phyloP scores from a whole-genome alignment of 2,329 filamentous ascomycete species.

The Falciphora oryzae region DNA sequence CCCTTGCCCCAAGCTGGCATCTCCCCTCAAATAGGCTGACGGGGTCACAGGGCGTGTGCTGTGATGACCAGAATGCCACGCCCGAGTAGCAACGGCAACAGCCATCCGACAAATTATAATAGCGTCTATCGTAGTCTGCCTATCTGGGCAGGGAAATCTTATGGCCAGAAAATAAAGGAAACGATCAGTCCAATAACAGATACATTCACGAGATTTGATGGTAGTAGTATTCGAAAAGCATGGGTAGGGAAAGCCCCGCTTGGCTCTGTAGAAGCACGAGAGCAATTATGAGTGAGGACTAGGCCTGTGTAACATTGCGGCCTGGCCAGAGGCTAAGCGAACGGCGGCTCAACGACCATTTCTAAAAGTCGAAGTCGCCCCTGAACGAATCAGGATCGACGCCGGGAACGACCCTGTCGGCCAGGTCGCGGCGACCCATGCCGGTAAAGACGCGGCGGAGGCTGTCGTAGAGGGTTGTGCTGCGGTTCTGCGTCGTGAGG shows the following conservation, averaged over 20 bases:
- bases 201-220: no score
- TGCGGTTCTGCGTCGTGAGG: constrained; percentile 92
- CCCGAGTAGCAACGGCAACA: no score
- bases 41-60: no score
- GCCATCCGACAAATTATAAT: no score
- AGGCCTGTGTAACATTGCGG: background rate
- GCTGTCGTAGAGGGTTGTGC: constrained; percentile 95
- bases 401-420: constrained; percentile 78
- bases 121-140: no score
- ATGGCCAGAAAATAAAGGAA: no score
- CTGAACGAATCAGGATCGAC: constrained; percentile 90
- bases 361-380: constrained; percentile 78
- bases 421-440: constrained; percentile 85
- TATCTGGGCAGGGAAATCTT: no score
- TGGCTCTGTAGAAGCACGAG: background rate
- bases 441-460: constrained; percentile 90
- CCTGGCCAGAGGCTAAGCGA: background rate
- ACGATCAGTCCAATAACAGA: no score
- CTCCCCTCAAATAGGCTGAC: no score
- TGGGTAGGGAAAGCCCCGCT: background rate
- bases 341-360: background rate
- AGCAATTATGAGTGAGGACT: background rate
- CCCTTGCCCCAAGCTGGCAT: no score
- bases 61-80: no score
- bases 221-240: background rate